Base-by-base conservation (phyloP, 2,329 filamentous ascomycete genomes). In the Lecanicillium sp. region DNA sequence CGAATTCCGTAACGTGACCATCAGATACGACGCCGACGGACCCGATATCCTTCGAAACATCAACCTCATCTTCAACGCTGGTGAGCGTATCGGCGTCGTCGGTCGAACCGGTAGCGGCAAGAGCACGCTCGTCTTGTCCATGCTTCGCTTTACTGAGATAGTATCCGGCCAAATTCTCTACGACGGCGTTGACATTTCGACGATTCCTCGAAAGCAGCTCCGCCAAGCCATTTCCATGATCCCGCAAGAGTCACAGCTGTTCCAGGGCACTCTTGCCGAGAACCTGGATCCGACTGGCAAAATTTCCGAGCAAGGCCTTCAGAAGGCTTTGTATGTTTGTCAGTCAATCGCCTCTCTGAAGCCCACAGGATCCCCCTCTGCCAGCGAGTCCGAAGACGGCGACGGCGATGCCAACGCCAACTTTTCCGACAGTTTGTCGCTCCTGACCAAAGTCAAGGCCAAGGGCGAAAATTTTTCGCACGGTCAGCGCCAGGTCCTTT, bases 91-190 rank as follows among this genome's bases (percentile, higher is more conserved):
- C 1, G 88, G 87, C 0, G 74, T 95, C 17, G 85, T 90, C 11
- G 89, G 89, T 2, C 79, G 88, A 10, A 94, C 88, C 0, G 83
- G 86, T 0, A 89, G 85, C 4, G 89, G 89, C 4, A 95, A 95
- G 65, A 89, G 83, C 41, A 94, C 88, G 71, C 56, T 78, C 9
- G 70, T 79, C 0, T 62, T 81, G 4, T 79, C 77, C 1, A 61
- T 81, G 4, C 63, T 81, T n/a, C 72, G 74, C n/a, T 77, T 78
- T 54, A 76, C 74, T 4, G 66, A 76, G 50, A 67, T 75, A 27
- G 65, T 74, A 12, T 70, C 69, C 0, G 78, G 78, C 0, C 64
- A 73, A 36, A 74, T 81, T 19, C 61, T 74, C 1, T 79, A 77
- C 55, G 77, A 81, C 49, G 77, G 76, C 21, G 60, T 76, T 17